Evolutionary conservation across 139 green algal genomes (phyloP).

Genomic region (Coelastrella sp.): DNA sequence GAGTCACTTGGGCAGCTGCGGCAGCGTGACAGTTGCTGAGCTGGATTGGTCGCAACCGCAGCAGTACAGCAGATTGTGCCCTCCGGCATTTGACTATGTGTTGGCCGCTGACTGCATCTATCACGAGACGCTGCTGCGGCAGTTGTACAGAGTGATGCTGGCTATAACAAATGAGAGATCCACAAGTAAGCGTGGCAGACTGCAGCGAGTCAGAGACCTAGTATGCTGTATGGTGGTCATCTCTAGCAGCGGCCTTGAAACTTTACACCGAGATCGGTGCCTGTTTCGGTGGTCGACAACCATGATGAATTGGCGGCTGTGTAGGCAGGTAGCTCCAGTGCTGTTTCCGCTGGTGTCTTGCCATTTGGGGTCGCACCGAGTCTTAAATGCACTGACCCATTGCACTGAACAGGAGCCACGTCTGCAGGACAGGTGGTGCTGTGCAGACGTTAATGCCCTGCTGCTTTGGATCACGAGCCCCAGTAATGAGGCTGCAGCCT

Average conservation of each 20-base stretch:
- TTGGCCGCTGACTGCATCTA: conserved; percentile 91
- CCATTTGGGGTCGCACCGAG: no score
- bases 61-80: conserved; percentile 42
- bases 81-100: conserved; percentile 81
- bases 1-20: conserved; percentile 43
- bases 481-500: background rate
- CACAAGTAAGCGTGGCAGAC: conserved; percentile 47
- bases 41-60: conserved; percentile 81
- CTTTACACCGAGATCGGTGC: no score
- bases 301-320: no score
- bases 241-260: background rate
- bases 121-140: conserved; percentile 77
- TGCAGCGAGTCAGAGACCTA: no score
- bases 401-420: no score
- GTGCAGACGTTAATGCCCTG: no score
- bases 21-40: conserved; percentile 72
- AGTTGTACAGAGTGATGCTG: conserved; percentile 76
- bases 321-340: no score
- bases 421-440: no score
- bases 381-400: no score
- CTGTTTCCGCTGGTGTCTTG: no score
- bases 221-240: background rate
- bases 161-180: conserved; percentile 61
- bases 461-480: no score
- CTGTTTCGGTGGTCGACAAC: no score